Percentiles rank a stretch among this genome's conserved stretches.
Conservation (phyloP, 495 filamentous ascomycete species). For the Penicillium ochrochloron region DNA sequence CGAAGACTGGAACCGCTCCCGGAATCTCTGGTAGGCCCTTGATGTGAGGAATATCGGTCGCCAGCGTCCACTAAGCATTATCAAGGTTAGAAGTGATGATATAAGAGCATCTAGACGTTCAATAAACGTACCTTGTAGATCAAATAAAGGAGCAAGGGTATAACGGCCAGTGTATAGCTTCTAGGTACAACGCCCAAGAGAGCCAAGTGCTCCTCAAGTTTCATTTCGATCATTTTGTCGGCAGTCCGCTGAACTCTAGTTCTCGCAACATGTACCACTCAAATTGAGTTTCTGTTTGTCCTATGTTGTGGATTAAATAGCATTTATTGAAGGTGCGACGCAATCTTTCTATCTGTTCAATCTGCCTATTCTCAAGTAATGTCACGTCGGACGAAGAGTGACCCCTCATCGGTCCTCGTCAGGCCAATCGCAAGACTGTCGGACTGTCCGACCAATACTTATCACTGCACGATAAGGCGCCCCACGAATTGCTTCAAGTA, state of each 20-base stretch:
- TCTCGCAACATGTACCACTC: not conserved
- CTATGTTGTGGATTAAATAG: not conserved
- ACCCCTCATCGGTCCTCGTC: conserved; percentile 7
- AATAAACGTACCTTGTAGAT: conserved; percentile 20
- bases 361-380: not conserved
- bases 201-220: conserved; percentile 11
- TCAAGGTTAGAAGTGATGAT: not conserved
- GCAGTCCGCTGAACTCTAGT: not conserved
- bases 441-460: conserved; percentile 19
- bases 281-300: not conserved
- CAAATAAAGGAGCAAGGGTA: conserved; percentile 20
- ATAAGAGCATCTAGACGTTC: not conserved
- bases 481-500: not conserved
- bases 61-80: conserved; percentile 20
- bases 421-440: conserved; percentile 7
- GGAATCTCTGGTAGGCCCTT: conserved; percentile 57
- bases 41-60: conserved; percentile 53
- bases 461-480: not conserved
- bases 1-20: conserved; percentile 52
- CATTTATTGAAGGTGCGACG: not conserved
- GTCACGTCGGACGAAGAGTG: not conserved
- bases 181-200: not conserved
- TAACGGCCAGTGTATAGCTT: conserved; percentile 9
- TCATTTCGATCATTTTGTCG: conserved; percentile 15
- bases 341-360: not conserved